Base-by-base conservation (phyloP, 306 rosid species). In the Quercus glauca region DNA sequence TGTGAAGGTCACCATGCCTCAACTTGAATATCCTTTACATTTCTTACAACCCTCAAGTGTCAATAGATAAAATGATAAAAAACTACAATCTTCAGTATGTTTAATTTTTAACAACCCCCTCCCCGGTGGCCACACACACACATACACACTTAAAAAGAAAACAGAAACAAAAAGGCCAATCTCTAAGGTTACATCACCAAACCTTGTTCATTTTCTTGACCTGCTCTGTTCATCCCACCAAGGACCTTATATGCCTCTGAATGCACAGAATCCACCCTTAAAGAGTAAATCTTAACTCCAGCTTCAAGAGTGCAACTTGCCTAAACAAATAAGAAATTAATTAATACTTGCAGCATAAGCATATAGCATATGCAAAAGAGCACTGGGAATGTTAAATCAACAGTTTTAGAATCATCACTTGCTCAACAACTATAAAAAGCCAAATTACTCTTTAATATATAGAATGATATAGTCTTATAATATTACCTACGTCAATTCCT, bases 231-330 rank as follows among this genome's bases (percentile, higher is more conserved):
- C 98, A 93, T 93, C 80, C 99, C 97, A 37, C 98, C 93, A 83
- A 93, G 99, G 74, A 95, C 99, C 85, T 95, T 93, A 79, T 95
- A 95, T 8, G 99, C 97, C 85, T 93, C 98, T 18, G 98, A 93
- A 76, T 95, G 99, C 78, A 90, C 98, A 0, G 99, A 91, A 84
- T 95, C 99, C 79, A 95, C 99, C 81, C 99, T 83, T 33, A 93
- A 23, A 57, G 99, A 88, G 83, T 93, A 95, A 75, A 95, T 91
- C 84, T 90, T 95, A 52, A 95, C 98, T 69, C 98, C 99, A 49
- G 97, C 99, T 90, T 95, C 99, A 82, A 93, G 96, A 64, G 98
- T 93, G 85, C 99, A 95, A 72, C 98, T 90, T 73, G 98, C 99
- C 99, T 95, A 85, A 77, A 83, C 72, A 82, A 20, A 77, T 9